A percentile compares a stretch with the other conserved stretches of the same genome.
These are phyloP conservation scores for Eucalyptus cloeziana DNA, from an alignment of 345 rosid species.

Conservation along the genomic window DNA sequence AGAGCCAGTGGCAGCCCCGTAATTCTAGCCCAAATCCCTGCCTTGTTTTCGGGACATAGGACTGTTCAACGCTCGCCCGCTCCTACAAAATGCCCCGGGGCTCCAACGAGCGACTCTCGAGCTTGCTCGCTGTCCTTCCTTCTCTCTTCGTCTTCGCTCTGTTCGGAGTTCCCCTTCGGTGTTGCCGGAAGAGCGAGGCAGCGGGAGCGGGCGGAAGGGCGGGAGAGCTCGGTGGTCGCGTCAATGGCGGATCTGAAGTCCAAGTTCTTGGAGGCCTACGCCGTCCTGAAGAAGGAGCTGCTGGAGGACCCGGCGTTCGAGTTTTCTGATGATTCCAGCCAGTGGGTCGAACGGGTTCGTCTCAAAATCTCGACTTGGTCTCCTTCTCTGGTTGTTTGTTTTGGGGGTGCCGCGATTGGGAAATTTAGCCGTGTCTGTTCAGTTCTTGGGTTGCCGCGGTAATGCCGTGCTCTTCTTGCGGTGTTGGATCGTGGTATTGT, in stretches of 20 bases:
- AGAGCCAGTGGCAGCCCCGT: neutral
- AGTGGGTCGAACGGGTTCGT: conserved; percentile 68
- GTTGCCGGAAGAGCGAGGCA: neutral
- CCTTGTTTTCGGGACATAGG: neutral
- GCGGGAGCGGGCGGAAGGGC: neutral
- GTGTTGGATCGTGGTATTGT: neutral
- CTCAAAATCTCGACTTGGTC: neutral
- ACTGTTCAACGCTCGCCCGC: neutral
- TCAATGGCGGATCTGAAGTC: conserved; percentile 74
- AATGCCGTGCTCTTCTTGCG: neutral
- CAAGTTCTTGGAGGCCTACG: conserved; percentile 45
- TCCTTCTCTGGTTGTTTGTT: neutral
- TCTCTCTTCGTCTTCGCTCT: neutral
- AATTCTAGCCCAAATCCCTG: neutral
- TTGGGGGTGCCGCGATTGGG: neutral
- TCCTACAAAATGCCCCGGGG: neutral
- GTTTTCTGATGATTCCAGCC: conserved; percentile 59
- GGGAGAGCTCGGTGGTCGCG: neutral
- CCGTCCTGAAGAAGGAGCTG: conserved; percentile 56
- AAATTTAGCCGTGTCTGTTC: neutral
- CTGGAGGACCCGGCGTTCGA: conserved; percentile 80
- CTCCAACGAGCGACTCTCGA: neutral
- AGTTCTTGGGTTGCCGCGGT: neutral
- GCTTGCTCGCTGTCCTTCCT: neutral
- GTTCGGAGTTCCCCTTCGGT: neutral